Evolutionary conservation across 2,329 filamentous ascomycete species (phyloP).

Genomic region (Arthrobotrys conoides): DNA sequence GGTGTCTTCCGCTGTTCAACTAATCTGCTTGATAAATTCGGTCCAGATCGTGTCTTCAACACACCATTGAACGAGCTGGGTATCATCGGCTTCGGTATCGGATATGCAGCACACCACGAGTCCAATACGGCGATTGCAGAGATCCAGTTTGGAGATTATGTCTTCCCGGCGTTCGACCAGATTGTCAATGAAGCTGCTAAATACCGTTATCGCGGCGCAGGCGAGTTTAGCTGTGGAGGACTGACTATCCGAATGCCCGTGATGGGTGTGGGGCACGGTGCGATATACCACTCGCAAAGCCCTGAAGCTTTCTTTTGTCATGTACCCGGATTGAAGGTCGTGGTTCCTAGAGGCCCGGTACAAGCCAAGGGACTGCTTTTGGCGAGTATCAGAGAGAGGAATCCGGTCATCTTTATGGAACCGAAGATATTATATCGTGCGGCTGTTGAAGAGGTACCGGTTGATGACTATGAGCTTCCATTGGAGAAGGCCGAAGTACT

Average conservation of each 20-base stretch:
- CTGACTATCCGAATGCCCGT: constrained; percentile 91
- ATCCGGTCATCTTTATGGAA: constrained; percentile 93
- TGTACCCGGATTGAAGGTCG: constrained; percentile 85
- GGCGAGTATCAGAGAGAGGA: constrained; percentile 80
- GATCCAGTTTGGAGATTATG: constrained; percentile 95
- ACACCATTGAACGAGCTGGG: constrained; percentile 95
- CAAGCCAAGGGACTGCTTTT: constrained; percentile 91
- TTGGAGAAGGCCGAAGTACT: constrained; percentile 87
- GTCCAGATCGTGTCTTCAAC: constrained; percentile 92
- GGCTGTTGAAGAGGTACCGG: constrained; percentile 90
- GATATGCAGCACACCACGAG: constrained; percentile 74
- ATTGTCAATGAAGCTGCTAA: constrained; percentile 94
- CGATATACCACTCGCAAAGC: constrained; percentile 88
- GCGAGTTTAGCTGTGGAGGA: constrained; percentile 75
- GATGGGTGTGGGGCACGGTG: constrained; percentile 90
- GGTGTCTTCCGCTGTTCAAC: constrained; percentile 96
- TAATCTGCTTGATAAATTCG: constrained; percentile 89
- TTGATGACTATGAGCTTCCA: constrained; percentile 83
- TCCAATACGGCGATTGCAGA: constrained; percentile 94
- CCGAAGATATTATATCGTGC: constrained; percentile 94
- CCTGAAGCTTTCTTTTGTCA: constrained; percentile 91
- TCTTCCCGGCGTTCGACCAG: constrained; percentile 93
- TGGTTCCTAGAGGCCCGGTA: constrained; percentile 85
- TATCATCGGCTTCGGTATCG: constrained; percentile 93
- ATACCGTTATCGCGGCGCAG: constrained; percentile 78